phyloP scores from a whole-genome alignment of 2,329 filamentous ascomycete species.

The Beauveria sp. region DNA sequence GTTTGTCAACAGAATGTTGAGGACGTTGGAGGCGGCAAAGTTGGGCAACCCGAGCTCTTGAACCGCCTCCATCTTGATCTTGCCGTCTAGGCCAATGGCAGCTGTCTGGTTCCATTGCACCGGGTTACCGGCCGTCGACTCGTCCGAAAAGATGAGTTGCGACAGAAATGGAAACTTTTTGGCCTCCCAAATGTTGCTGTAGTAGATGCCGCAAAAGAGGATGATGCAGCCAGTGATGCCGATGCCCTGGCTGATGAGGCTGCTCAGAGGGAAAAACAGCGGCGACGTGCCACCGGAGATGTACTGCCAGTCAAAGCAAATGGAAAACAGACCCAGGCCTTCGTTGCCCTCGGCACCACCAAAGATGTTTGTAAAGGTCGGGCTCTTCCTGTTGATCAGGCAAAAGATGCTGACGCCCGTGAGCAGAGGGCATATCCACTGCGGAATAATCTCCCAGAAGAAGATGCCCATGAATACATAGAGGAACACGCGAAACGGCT shows the following conservation, averaged over 20 bases:
- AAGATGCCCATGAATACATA: slow-evolving; percentile 31
- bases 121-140: slow-evolving; percentile 28
- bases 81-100: slow-evolving; percentile 27
- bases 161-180: slow-evolving; percentile 17
- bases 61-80: slow-evolving; percentile 23
- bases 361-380: slow-evolving; percentile 41
- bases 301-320: slow-evolving; percentile 36
- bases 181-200: slow-evolving; percentile 16
- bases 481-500: slow-evolving; percentile 34
- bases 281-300: slow-evolving; percentile 27
- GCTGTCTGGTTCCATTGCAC: slow-evolving; percentile 34
- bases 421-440: slow-evolving; percentile 37
- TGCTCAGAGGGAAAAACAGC: slow-evolving; percentile 31
- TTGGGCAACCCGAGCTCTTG: slow-evolving; percentile 31
- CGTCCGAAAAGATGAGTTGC: slow-evolving; percentile 30
- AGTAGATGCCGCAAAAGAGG: slow-evolving; percentile 27
- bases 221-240: slow-evolving; percentile 30
- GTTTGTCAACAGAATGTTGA: slow-evolving; percentile 35
- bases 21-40: slow-evolving; percentile 31
- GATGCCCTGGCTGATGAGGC: slow-evolving; percentile 29
- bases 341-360: slow-evolving; percentile 34
- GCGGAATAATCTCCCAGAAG: slow-evolving; percentile 40
- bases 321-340: slow-evolving; percentile 31
- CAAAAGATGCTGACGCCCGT: slow-evolving; percentile 33
- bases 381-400: slow-evolving; percentile 33